phyloP scores from a whole-genome alignment of 331 rosid genomes.

The Rhamnella rubrinervis region DNA sequence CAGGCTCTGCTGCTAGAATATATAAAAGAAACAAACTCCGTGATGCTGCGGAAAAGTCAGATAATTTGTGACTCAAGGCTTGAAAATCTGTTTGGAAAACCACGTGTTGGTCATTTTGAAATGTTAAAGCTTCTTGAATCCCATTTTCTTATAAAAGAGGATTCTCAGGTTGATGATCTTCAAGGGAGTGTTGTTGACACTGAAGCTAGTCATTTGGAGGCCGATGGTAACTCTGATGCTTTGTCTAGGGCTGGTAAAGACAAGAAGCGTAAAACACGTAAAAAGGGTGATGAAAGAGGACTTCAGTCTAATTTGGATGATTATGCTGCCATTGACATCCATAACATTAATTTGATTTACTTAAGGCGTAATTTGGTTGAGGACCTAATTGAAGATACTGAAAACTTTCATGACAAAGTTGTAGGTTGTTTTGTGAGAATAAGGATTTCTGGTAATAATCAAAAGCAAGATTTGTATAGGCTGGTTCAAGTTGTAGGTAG shows the following conservation, averaged over 20 bases:
- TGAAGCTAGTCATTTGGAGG: conserved; percentile 77
- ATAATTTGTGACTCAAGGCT: conserved; percentile 87
- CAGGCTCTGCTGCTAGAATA: conserved; percentile 97
- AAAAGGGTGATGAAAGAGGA: conserved; percentile 75
- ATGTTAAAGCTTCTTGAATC: conserved; percentile 98
- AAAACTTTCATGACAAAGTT: conserved; percentile 68
- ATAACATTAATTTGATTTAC: conserved; percentile 85
- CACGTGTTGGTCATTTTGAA: conserved; percentile 99
- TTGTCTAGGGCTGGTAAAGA: conserved; percentile 61
- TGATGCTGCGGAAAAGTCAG: conserved; percentile 92
- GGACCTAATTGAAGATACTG: conserved; percentile 78
- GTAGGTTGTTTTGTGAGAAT: conserved; percentile 93
- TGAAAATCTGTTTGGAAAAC: conserved; percentile 90
- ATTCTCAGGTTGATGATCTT: conserved; percentile 67
- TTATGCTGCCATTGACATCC: conserved; percentile 91
- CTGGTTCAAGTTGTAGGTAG: conserved; percentile 98
- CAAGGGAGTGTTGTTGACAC: conserved; percentile 92
- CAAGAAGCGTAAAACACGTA: conserved; percentile 72
- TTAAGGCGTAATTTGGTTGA: conserved; percentile 86
- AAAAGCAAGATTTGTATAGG: conserved; percentile 98
- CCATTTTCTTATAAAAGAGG: conserved; percentile 87
- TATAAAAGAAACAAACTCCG: conserved; percentile 89
- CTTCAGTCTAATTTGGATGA: conserved; percentile 82
- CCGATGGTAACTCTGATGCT: conserved; percentile 63
- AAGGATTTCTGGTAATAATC: conserved; percentile 94